Conservation (phyloP, 345 rosid genomes). For the Kernera saxatilis region DNA sequence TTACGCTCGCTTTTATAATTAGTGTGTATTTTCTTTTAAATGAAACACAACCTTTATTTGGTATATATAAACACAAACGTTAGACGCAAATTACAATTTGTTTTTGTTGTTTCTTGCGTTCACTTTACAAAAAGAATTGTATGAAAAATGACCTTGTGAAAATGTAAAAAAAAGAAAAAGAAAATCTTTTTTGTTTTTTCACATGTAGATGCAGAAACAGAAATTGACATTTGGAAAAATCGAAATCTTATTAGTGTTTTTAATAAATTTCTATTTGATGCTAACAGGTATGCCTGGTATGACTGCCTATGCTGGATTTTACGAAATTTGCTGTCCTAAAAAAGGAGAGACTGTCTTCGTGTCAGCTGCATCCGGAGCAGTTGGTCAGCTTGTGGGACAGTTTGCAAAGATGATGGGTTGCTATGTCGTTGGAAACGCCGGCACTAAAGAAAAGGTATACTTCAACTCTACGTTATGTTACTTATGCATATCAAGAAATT, state of each 20-base stretch:
- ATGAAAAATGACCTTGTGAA: too few species aligned
- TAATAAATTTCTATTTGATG: neutral
- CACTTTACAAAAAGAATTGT: too few species aligned
- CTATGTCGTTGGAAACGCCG: constrained; percentile 58
- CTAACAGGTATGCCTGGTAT: constrained; percentile 49
- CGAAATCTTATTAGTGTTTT: neutral
- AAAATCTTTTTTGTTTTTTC: neutral
- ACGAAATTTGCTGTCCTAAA: constrained; percentile 46
- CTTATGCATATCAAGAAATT: neutral
- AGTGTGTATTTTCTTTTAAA: neutral
- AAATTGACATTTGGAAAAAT: neutral
- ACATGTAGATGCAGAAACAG: neutral
- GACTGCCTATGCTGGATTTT: constrained; percentile 57
- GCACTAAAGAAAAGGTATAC: constrained; percentile 42
- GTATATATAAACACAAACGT: neutral
- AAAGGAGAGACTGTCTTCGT: constrained; percentile 49
- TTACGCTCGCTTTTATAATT: too few species aligned
- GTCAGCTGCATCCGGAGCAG: constrained; percentile 61
- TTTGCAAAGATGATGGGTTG: constrained; percentile 53
- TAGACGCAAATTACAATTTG: too few species aligned
- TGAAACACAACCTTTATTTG: neutral
- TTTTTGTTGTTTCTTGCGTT: too few species aligned
- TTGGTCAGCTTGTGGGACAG: constrained; percentile 66
- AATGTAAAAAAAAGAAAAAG: too few species aligned
- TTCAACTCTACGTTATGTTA: neutral